A percentile compares a stretch with the other conserved stretches of the same genome.
phyloP scores from a whole-genome alignment of 73 alveolate species.

The Tetrahymena elliotti region DNA sequence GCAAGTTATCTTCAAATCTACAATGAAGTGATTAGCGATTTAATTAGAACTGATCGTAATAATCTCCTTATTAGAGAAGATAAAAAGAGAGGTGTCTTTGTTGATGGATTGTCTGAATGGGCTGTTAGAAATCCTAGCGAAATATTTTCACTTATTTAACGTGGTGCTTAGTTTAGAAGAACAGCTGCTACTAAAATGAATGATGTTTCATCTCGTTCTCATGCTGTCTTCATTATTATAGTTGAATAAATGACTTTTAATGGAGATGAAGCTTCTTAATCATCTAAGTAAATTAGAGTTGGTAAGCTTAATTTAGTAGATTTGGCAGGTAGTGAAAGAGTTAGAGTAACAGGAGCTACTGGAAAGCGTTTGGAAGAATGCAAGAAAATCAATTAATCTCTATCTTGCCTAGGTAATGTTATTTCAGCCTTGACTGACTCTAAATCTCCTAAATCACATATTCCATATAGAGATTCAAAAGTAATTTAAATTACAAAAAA shows the following conservation, averaged over 20 bases:
- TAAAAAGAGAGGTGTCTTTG: conserved; percentile 96
- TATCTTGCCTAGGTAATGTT: conserved; percentile 98
- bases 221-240: conserved; percentile 94
- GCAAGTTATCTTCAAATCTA: conserved; percentile 95
- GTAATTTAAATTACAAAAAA: conserved; percentile 16
- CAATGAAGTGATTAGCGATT: conserved; percentile 93
- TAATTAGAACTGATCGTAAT: conserved; percentile 88
- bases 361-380: conserved; percentile 97
- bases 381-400: conserved; percentile 95
- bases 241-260: conserved; percentile 58
- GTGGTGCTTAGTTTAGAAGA: conserved; percentile 89
- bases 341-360: conserved; percentile 95
- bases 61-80: conserved; percentile 88
- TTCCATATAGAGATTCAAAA: conserved; percentile 98
- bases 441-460: conserved; percentile 65
- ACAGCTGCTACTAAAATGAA: conserved; percentile 97
- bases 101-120: conserved; percentile 97
- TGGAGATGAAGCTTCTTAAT: conserved; percentile 13
- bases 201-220: conserved; percentile 95
- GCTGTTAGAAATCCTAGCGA: conserved; percentile 95
- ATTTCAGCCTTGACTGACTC: conserved; percentile 96
- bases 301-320: conserved; percentile 96
- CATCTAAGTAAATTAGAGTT: conserved; percentile 61
- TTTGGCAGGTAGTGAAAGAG: conserved; percentile 98
- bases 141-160: conserved; percentile 78